Base-by-base conservation (phyloP, 225 moss, liverwort and hornwort species). In the Climacium dendroides region DNA sequence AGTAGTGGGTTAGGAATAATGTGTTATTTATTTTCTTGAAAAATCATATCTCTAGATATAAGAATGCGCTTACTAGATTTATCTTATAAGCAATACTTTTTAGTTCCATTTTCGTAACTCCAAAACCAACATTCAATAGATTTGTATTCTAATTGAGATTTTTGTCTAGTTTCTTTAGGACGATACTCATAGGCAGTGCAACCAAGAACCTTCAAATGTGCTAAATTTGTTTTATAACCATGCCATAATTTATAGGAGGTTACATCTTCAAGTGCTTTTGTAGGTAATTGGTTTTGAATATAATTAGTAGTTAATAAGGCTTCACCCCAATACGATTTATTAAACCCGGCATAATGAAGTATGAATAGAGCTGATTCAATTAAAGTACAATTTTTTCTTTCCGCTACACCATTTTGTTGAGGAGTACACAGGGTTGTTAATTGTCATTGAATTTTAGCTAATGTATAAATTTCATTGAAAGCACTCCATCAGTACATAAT, bases 151-250 rank as follows among this genome's bases (percentile, higher is more conserved):
- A 11, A n/a, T 66, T 66, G 11, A 3, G n/a, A n/a, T n/a, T 66
- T 65, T 66, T 35, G n/a, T 66, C 1, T 2, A 3, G 34, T 65
- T 66, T 66, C 11, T n/a, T n/a, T n/a, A 9, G 6, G 20, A 66
- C 2, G 1, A 2, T n/a, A 11, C 20, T 11, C 0, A n/a, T 20
- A 66, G 16, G n/a, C 6, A 1, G 1, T n/a, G n/a, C 66, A 66
- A n/a, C n/a, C n/a, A n/a, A n/a, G n/a, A 20, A 62, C 30, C 62
- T 62, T 62, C 4, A 62, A 24, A 41, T 69, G 1, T 41, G 14
- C 2, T 41, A 39, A 14, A 69, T 39, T 39, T 0, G 25, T 14
- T 1, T 4, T 41, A 69, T 24, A 41, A 15, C 24, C 14, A 2
- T 69, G 69, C 69, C 69, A 69, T 39, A 69, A 69, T 8, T 69